Evolutionary conservation across 1,284 basidiomycete genomes (phyloP), one percentile per base, ranked within the genome.

Genomic region (Vanrija sp.): DNA sequence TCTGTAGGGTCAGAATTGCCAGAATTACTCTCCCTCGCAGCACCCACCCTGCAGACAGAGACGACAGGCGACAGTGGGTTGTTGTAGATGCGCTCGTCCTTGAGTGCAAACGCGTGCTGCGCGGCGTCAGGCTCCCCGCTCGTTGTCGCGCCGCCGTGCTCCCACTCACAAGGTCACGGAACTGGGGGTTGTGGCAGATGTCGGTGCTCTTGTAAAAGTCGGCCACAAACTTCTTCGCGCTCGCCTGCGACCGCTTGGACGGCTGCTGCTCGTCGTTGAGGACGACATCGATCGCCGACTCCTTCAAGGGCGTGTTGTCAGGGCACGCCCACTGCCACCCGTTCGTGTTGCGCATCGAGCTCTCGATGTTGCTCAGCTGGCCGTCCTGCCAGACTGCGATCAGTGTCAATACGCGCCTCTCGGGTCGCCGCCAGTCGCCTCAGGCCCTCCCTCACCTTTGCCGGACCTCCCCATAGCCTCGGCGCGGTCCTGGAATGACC

Each of bases 321-420:
- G 68, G 68, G 53, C 69, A 73, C 35, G 65, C 42, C 71, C 69
- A 71, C 25, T 62, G 56, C 68, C 70, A 71, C 18, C 70, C 70
- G 43, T 59, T 62, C 0, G 70, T 72, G 59, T 59, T 65, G 3
- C 61, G 52, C 63, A 66, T 64, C 9, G 53, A 43, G 35, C 65
- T 56, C 54, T 72, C 70, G 1, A 64, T 63, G 22, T 60, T 60
- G 7, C 59, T 19, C 18, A 72, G 52, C 41, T 67, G 63, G 0
- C 53, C 47, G 7, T 61, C 50, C 14, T 67, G 56, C 70, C 70
- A 72, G 0, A 51, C 63, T 67, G 42, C 15, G 6, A n/a, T n/a
- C n/a, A 15, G 14, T 38, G 36, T 20, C 22, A 19, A 39, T 42
- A 14, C 19, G 22, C 15, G 16, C n/a, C n/a, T n/a, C n/a, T n/a